Evolutionary conservation across 352 stramenopile genomes (phyloP), one percentile per base, ranked within the genome.

Genomic region (Thraustochytrium sp.): DNA sequence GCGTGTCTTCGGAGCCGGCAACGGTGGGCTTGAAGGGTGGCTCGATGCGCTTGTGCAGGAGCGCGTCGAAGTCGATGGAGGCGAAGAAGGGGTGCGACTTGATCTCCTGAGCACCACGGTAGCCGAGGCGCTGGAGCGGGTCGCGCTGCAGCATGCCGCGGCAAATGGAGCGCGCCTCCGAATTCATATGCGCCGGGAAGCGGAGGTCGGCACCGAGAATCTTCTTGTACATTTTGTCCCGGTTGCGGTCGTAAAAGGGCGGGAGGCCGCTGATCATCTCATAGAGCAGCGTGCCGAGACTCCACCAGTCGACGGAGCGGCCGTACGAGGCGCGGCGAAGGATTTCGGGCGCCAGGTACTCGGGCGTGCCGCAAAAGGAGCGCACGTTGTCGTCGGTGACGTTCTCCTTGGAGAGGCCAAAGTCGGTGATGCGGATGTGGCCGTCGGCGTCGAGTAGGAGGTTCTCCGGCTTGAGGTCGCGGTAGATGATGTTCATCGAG

Each of bases 401-500:
- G 9, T 92, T 92, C 72, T 96, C 92, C 87, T 97, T 98, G 63
- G 90, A 95, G n/a, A 98, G 91, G 77, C 93, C 95, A 85, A 98
- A 98, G 87, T 98, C 93, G 29, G 95, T 97, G 37, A 98, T 87
- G 55, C 93, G 92, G 73, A 98, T 92, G 89, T 98, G 94, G 55
- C 94, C 94, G 74, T 97, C 92, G 36, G 94, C 88, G 84, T 98
- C 95, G 42, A 98, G 88, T 72, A 96, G 88, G 53, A 98, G 94
- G 88, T 98, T 98, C 86, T 98, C 94, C 1, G 95, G 95, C 89
- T 98, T 98, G 49, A 98, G 89, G 86, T 98, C 95, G 88, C 93
- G 91, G 89, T 98, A 98, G 46, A 98, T 95, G 85, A 98, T 97
- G 87, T 98, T 92, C 87, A 95, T 91, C 84, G 91, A 90, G 90